Percentiles rank a stretch among this genome's conserved stretches.
Conservation (phyloP, 2,329 filamentous ascomycete genomes). For the Epichloe gansuensis region DNA sequence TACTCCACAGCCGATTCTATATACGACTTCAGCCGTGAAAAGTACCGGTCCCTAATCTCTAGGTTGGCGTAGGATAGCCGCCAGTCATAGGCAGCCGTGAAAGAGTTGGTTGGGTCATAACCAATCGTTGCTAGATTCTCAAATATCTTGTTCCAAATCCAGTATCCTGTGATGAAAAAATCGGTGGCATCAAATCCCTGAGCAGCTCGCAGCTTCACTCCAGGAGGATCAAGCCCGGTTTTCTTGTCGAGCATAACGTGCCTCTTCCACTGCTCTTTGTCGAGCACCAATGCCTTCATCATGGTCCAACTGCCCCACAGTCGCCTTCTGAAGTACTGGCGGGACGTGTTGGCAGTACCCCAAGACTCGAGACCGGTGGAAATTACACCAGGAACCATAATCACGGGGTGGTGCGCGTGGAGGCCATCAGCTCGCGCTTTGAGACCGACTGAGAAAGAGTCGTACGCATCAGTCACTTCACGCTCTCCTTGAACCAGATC, state of each 20-base stretch:
- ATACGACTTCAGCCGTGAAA: slow-evolving; percentile 76
- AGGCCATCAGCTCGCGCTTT: slow-evolving; percentile 74
- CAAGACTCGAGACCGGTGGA: slow-evolving; percentile 94
- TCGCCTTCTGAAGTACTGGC: slow-evolving; percentile 85
- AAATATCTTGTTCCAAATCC: slow-evolving; percentile 98
- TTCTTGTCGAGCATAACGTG: slow-evolving; percentile 94
- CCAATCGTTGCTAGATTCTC: slow-evolving; percentile 93
- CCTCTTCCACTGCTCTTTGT: slow-evolving; percentile 88
- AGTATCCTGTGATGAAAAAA: slow-evolving; percentile 85
- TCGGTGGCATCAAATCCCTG: slow-evolving; percentile 97
- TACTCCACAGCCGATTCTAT: slow-evolving; percentile 74
- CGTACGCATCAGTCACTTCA: slow-evolving; percentile 71
- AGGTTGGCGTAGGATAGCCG: slow-evolving; percentile 80
- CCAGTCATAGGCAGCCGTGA: slow-evolving; percentile 75
- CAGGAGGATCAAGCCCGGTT: slow-evolving; percentile 81
- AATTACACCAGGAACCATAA: slow-evolving; percentile 97
- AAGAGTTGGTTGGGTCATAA: slow-evolving; percentile 74
- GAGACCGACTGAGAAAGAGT: slow-evolving; percentile 83
- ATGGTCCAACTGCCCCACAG: slow-evolving; percentile 98
- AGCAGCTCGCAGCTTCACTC: slow-evolving; percentile 79
- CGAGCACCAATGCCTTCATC: slow-evolving; percentile 88
- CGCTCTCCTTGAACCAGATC: slow-evolving; percentile 80
- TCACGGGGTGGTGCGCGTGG: slow-evolving; percentile 69
- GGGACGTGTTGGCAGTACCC: slow-evolving; percentile 75
- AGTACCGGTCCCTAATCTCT: slow-evolving; percentile 85